A percentile compares a stretch with the other conserved stretches of the same genome.
Evolutionary conservation across 139 green algal species (phyloP).

Genomic region (Picochlorum sp.): DNA sequence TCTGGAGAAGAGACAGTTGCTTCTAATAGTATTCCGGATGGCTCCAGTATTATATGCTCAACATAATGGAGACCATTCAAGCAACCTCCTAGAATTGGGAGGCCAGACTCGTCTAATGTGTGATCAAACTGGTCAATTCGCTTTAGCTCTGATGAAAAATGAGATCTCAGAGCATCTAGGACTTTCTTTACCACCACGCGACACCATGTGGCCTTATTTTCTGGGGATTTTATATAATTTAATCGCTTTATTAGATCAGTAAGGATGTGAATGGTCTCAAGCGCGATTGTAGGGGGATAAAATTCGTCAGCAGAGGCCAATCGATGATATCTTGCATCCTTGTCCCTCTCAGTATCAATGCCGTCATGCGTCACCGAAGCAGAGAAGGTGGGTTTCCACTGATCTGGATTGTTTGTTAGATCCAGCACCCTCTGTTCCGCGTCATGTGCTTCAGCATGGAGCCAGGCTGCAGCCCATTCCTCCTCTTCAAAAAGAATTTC

Average conservation of each 20-base stretch:
- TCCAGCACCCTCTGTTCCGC: conserved; percentile 15
- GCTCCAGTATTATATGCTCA: conserved; percentile 30
- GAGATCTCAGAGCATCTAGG: conserved; percentile 7
- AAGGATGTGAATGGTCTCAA: not conserved
- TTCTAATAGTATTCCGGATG: conserved; percentile 16
- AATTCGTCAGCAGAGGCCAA: not conserved
- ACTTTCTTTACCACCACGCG: not conserved
- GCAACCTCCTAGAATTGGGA: conserved; percentile 18
- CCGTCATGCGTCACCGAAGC: no score
- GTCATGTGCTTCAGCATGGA: conserved; percentile 28
- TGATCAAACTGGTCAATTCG: conserved; percentile 25
- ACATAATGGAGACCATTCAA: conserved; percentile 30
- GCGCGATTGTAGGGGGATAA: not conserved
- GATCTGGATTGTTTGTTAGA: conserved; percentile 7
- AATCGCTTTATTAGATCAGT: conserved; percentile 1
- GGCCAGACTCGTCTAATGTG: conserved; percentile 22
- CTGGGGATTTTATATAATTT: not conserved
- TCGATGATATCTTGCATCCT: not conserved
- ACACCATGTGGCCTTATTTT: not conserved
- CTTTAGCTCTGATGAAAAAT: conserved; percentile 6
- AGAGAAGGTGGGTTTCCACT: conserved; percentile 28
- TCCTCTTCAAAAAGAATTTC: conserved; percentile 15
- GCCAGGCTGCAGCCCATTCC: conserved; percentile 24
- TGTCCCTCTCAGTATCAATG: no score
- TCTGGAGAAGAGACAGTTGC: not conserved